Conservation (phyloP, 2,329 filamentous ascomycete species). For the Pseudogymnoascus sp. region DNA sequence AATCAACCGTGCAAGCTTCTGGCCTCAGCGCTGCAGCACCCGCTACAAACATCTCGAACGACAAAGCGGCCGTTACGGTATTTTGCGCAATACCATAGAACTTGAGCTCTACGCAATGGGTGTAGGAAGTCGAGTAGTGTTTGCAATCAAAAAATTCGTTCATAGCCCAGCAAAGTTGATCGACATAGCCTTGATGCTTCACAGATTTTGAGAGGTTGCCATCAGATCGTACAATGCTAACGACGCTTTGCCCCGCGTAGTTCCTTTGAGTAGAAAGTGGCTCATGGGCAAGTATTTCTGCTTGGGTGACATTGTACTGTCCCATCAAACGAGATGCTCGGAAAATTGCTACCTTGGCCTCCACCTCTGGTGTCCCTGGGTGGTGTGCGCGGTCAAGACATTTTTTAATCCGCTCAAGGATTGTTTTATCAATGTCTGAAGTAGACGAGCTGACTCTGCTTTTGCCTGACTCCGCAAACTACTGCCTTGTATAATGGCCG, state of each 20-base stretch:
- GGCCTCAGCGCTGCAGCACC: background rate
- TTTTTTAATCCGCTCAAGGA: background rate
- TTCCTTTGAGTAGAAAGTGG: background rate
- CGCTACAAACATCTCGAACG: background rate
- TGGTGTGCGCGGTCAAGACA: background rate
- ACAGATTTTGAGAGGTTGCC: background rate
- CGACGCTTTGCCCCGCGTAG: background rate
- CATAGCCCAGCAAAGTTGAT: background rate
- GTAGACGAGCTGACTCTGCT: background rate
- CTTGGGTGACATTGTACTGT: background rate
- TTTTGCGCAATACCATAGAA: conserved; percentile 6
- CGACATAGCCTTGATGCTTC: background rate
- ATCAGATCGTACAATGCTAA: background rate
- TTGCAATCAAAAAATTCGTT: conserved; percentile 3
- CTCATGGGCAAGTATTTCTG: background rate
- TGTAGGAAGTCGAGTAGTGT: background rate
- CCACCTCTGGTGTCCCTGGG: background rate
- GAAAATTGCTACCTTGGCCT: background rate
- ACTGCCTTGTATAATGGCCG: no score
- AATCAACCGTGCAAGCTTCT: no score
- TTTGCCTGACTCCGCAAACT: no score
- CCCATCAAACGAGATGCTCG: background rate
- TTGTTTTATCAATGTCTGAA: background rate
- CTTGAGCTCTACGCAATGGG: background rate
- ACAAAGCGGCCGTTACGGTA: background rate